These are phyloP conservation scores for Curvularia spicifera DNA, from an alignment of 2,329 filamentous ascomycete species.

Conservation along the genomic window DNA sequence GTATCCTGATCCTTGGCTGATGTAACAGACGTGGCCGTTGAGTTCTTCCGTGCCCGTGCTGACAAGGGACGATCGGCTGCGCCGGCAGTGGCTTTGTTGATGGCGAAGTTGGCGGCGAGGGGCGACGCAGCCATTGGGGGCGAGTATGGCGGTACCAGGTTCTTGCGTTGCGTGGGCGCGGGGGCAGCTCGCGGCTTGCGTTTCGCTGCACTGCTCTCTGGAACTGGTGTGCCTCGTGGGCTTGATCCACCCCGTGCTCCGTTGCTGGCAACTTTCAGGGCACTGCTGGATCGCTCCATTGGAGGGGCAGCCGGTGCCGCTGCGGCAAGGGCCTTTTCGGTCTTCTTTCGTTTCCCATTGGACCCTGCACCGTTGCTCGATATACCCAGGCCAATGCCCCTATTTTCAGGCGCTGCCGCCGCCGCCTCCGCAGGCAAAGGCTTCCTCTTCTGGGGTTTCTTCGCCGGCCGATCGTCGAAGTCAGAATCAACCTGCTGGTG, in stretches of 20 bases:
- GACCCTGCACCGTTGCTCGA: slow-evolving; percentile 60
- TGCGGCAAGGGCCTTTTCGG: slow-evolving; percentile 65
- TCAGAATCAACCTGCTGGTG: slow-evolving; percentile 79
- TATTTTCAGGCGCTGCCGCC: slow-evolving; percentile 46
- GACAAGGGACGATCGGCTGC: slow-evolving; percentile 66
- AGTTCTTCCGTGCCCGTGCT: slow-evolving; percentile 77
- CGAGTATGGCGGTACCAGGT: slow-evolving; percentile 62
- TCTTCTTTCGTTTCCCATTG: slow-evolving; percentile 77
- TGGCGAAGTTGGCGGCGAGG: slow-evolving; percentile 67
- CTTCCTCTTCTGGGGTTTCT: slow-evolving; percentile 70
- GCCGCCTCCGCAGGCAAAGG: slow-evolving; percentile 57
- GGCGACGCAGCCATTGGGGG: slow-evolving; percentile 78
- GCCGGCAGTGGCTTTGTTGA: slow-evolving; percentile 60
- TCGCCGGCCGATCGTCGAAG: slow-evolving; percentile 71
- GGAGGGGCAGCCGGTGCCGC: slow-evolving; percentile 46
- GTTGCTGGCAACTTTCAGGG: slow-evolving; percentile 57
- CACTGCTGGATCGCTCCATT: slow-evolving; percentile 71
- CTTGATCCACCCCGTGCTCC: slow-evolving; percentile 58
- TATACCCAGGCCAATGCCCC: slow-evolving; percentile 69
- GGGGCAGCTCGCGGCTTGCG: slow-evolving; percentile 74
- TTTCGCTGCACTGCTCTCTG: slow-evolving; percentile 55
- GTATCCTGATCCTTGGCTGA: slow-evolving; percentile 60
- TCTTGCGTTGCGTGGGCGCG: slow-evolving; percentile 80
- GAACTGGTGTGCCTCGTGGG: slow-evolving; percentile 72
- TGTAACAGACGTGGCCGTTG: slow-evolving; percentile 51